Evolutionary conservation across 2,329 filamentous ascomycete species (phyloP), one percentile per base, ranked within the genome.

Genomic region (Cladosporium sp.): DNA sequence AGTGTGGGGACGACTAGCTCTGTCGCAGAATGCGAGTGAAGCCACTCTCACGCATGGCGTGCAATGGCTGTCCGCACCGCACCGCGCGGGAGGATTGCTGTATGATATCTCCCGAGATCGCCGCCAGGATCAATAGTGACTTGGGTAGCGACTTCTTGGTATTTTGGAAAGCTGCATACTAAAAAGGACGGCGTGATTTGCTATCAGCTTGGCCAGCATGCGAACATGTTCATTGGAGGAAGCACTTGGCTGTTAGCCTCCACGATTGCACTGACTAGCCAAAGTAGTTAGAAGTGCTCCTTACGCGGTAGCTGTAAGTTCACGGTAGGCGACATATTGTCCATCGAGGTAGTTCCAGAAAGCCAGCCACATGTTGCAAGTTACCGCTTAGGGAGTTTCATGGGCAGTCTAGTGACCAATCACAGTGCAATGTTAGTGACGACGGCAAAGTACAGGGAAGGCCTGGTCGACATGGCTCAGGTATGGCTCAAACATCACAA

Each of bases 91-190:
- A 64, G 61, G 61, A 64, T 57, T 57, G 32, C 32, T 21, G n/a
- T 54, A 54, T 44, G 38, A 47, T 57, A 57, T 18, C 10, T 57
- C 51, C 60, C 51, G 61, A 64, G 61, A 64, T 64, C 61, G 24
- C 11, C 51, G 38, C 26, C 61, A 59, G 26, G 61, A 55, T 64
- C 57, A 59, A 41, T 59, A 41, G 36, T 47, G 57, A 58, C 24
- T 18, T 14, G 3, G 24, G 14, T 44, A 21, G 57, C 36, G 41
- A 24, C 24, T 41, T 47, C 38, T 47, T 59, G 57, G 57, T 44
- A 47, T 11, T 30, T 47, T 47, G 26, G 24, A 28, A 44, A 44
- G 15, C 57, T 44, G 41, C 59, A 51, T 36, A 38, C 41, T 51
- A 32, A 28, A 34, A 28, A 32, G 47, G 26, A 61, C 58, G 26